Evolutionary conservation across 2,329 filamentous ascomycete genomes (phyloP).

Genomic region (Hypoxylon sp.): DNA sequence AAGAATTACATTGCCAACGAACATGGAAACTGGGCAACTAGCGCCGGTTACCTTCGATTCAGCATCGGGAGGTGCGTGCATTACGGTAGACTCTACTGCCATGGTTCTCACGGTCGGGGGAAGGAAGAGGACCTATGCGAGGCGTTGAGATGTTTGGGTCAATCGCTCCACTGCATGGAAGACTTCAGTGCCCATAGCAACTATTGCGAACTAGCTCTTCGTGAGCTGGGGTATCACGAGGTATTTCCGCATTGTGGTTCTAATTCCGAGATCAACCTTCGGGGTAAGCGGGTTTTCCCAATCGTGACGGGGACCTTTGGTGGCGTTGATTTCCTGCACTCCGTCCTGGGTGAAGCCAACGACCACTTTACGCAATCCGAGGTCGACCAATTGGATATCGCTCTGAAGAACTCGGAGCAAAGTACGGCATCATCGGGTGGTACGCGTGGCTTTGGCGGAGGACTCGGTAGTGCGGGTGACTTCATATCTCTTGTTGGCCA

Average conservation of each 20-base stretch:
- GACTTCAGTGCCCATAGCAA: constrained; percentile 87
- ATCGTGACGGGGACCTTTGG: constrained; percentile 84
- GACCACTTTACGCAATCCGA: constrained; percentile 90
- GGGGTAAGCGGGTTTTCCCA: constrained; percentile 78
- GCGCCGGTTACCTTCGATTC: constrained; percentile 84
- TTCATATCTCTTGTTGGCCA: constrained; percentile 82
- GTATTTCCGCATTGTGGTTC: constrained; percentile 83
- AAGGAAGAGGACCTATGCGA: constrained; percentile 85
- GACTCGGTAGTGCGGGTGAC: constrained; percentile 60
- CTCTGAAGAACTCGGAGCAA: constrained; percentile 77
- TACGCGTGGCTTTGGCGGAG: constrained; percentile 60
- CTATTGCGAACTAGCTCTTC: constrained; percentile 83
- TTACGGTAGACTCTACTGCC: constrained; percentile 81
- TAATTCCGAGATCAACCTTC: constrained; percentile 75
- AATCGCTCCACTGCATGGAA: constrained; percentile 83
- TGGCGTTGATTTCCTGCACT: constrained; percentile 87
- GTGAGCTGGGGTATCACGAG: constrained; percentile 77
- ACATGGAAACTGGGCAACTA: constrained; percentile 88
- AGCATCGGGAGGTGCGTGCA: constrained; percentile 83
- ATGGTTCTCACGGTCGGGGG: constrained; percentile 72
- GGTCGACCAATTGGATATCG: constrained; percentile 83
- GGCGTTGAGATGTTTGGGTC: constrained; percentile 81
- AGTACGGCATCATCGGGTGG: constrained; percentile 57
- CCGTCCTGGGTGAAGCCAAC: constrained; percentile 81
- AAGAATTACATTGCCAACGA: constrained; percentile 99